phyloP scores from a whole-genome alignment of 225 moss, liverwort and hornwort species.

The Pseudisothecium myosuroides region DNA sequence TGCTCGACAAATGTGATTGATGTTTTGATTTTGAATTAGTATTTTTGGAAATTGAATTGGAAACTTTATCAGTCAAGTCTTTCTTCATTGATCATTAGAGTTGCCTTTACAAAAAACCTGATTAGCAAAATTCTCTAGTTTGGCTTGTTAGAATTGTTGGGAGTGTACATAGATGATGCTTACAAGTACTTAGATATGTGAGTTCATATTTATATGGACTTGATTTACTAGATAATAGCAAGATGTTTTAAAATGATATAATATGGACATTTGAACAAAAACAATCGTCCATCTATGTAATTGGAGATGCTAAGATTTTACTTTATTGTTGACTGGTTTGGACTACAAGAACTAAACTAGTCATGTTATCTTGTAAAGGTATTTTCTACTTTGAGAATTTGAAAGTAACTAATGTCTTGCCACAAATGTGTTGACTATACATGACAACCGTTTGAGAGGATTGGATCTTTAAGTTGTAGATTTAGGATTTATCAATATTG shows the following conservation, averaged over 20 bases:
- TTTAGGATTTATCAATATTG: not conserved
- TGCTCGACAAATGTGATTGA: accelerated
- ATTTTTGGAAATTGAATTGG: not conserved
- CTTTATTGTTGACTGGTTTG: not conserved
- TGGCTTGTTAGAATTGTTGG: accelerated
- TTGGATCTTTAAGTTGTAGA: not conserved
- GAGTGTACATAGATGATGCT: not conserved
- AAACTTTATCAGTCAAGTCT: accelerated
- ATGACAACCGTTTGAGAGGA: not conserved
- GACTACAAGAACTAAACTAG: not conserved
- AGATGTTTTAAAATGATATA: not conserved
- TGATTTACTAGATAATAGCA: not conserved
- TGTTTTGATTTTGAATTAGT: not conserved
- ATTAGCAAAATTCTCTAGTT: not conserved
- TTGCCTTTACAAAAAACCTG: not conserved
- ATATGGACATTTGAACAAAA: not conserved
- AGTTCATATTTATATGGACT: not conserved
- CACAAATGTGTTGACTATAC: not conserved
- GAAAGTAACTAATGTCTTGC: not conserved
- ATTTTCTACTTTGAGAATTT: not conserved
- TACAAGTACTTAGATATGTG: accelerated
- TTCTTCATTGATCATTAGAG: not conserved
- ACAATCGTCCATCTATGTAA: not conserved
- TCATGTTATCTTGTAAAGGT: not conserved
- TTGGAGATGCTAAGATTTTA: not conserved